Conservation (phyloP, 192 early-diverging fungal species). For the Coemansia sp. region DNA sequence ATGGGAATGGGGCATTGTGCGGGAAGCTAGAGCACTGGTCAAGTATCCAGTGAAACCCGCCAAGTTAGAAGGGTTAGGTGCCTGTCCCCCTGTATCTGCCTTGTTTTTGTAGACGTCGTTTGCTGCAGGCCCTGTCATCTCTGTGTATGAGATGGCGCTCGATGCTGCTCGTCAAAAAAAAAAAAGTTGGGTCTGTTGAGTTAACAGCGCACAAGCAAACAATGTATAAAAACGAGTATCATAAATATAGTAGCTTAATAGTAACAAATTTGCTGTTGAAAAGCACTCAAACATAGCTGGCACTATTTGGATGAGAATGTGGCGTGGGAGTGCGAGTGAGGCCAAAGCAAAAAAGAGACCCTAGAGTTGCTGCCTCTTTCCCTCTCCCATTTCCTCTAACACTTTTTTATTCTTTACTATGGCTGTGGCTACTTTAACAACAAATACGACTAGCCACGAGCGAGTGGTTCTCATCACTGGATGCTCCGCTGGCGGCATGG, state of each 20-base stretch:
- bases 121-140: conserved; percentile 65
- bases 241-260: too few relatives aligned
- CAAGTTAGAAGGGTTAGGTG: conserved; percentile 76
- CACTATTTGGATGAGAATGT: too few relatives aligned
- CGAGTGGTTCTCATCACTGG: conserved; percentile 66
- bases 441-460: too few relatives aligned
- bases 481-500: conserved; percentile 69
- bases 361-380: too few relatives aligned
- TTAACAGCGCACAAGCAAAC: conserved; percentile 42
- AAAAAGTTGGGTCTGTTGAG: conserved; percentile 54
- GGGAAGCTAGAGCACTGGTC: conserved; percentile 52
- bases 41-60: conserved; percentile 67
- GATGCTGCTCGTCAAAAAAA: conserved; percentile 74
- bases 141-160: conserved; percentile 69
- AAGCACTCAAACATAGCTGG: too few relatives aligned
- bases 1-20: conserved; percentile 81
- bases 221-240: too few relatives aligned
- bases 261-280: too few relatives aligned
- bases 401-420: too few relatives aligned
- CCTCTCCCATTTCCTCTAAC: too few relatives aligned
- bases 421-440: too few relatives aligned
- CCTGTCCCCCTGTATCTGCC: conserved; percentile 81
- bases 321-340: too few relatives aligned
- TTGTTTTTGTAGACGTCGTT: conserved; percentile 73
- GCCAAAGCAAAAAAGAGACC: too few relatives aligned